Evolutionary conservation across 345 rosid species (phyloP).

Genomic region (Nasturtium officinale): DNA sequence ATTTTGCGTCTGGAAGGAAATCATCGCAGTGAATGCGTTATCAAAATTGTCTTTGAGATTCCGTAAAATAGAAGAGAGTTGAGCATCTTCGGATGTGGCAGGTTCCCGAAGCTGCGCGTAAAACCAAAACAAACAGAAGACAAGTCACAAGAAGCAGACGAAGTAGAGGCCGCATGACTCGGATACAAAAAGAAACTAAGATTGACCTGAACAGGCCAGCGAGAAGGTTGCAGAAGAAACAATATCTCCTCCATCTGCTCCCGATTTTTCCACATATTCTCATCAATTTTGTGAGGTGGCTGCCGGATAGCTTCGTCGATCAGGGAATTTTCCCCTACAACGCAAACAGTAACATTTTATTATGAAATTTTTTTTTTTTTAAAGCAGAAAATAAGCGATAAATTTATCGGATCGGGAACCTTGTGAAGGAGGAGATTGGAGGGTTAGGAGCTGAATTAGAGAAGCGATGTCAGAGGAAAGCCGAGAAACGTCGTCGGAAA

Average conservation of each 20-base stretch:
- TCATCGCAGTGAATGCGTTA: slow-evolving; percentile 51
- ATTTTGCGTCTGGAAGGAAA: slow-evolving; percentile 72
- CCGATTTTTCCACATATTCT: slow-evolving; percentile 97
- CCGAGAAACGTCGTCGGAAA: slow-evolving; percentile 67
- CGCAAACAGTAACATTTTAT: neutral
- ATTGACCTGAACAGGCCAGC: slow-evolving; percentile 67
- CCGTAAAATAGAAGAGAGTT: slow-evolving; percentile 48
- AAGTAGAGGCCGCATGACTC: slow-evolving; percentile 9
- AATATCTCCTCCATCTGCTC: slow-evolving; percentile 87
- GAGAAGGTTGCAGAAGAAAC: slow-evolving; percentile 65
- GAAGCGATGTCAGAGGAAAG: slow-evolving; percentile 70
- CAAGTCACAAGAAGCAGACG: slow-evolving; percentile 5
- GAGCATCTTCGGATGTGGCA: slow-evolving; percentile 54
- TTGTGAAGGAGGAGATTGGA: slow-evolving; percentile 55
- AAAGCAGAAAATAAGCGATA: neutral
- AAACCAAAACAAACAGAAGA: neutral
- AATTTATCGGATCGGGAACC: slow-evolving; percentile 51
- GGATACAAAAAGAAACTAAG: neutral
- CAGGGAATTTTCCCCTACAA: slow-evolving; percentile 58
- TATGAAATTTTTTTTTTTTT: neutral
- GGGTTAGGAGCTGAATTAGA: slow-evolving; percentile 56
- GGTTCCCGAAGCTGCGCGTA: slow-evolving; percentile 68
- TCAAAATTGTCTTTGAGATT: slow-evolving; percentile 50
- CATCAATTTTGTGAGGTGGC: slow-evolving; percentile 90
- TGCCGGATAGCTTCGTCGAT: slow-evolving; percentile 60